A percentile compares a stretch with the other conserved stretches of the same genome.
Conservation (phyloP, 768 basidiomycete species). For the Gyrodon lividus region DNA sequence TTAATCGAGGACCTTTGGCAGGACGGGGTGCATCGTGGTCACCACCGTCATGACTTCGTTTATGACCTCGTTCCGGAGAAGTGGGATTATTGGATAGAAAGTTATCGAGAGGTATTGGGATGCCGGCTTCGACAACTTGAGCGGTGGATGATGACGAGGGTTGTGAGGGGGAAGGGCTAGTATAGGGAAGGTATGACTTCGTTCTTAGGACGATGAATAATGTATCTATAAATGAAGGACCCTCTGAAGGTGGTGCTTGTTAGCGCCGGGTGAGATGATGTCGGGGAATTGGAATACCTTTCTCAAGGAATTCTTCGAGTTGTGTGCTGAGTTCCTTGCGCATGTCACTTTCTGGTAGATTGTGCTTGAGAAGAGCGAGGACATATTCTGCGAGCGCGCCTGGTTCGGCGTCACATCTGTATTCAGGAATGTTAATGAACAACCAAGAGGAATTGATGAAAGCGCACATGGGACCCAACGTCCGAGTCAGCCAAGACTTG, state of each 20-base stretch:
- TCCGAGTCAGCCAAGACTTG: slow-evolving; percentile 85
- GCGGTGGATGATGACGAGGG: slow-evolving; percentile 37
- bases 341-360: slow-evolving; percentile 80
- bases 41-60: slow-evolving; percentile 63
- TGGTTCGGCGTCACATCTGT: slow-evolving; percentile 95
- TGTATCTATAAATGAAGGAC: slow-evolving; percentile 73
- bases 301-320: slow-evolving; percentile 91
- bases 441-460: slow-evolving; percentile 7
- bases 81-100: slow-evolving; percentile 47
- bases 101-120: slow-evolving; percentile 76
- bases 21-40: slow-evolving; percentile 58
- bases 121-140: slow-evolving; percentile 54
- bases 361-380: slow-evolving; percentile 88
- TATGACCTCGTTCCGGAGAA: slow-evolving; percentile 56
- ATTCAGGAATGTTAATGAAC: background rate
- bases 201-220: slow-evolving; percentile 83
- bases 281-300: slow-evolving; percentile 49
- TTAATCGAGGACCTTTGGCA: slow-evolving; percentile 71
- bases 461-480: slow-evolving; percentile 86
- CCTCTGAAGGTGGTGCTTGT: slow-evolving; percentile 45
- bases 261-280: slow-evolving; percentile 6
- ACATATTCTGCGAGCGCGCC: slow-evolving; percentile 92
- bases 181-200: slow-evolving; percentile 82
- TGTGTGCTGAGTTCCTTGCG: slow-evolving; percentile 72
- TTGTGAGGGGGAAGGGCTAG: slow-evolving; percentile 40